Evolutionary conservation across 345 rosid genomes (phyloP).

Genomic region (Crucihimalaya himalaica): DNA sequence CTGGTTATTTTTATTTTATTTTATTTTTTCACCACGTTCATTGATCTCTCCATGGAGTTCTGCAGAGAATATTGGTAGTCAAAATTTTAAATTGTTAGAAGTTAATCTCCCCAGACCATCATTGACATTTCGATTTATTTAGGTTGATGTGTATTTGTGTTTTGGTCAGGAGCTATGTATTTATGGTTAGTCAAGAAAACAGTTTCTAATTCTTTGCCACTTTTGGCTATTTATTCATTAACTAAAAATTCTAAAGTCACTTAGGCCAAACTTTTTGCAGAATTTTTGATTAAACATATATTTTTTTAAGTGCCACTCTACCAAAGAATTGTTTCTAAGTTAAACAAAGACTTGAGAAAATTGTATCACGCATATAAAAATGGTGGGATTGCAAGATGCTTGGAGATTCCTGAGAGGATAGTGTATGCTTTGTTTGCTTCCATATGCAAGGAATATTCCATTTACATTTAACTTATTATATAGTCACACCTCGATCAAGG

Average conservation of each 20-base stretch:
- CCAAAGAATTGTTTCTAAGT: background rate
- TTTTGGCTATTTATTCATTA: too few species aligned
- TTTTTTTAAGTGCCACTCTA: too few species aligned
- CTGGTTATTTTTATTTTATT: constrained; percentile 14
- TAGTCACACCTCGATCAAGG: background rate
- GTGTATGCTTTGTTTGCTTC: constrained; percentile 14
- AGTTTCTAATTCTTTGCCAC: too few species aligned
- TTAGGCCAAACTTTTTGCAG: too few species aligned
- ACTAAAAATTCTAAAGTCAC: too few species aligned
- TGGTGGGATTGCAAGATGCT: constrained; percentile 16
- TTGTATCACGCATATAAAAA: background rate
- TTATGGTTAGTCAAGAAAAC: too few species aligned
- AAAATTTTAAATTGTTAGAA: background rate
- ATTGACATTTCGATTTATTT: too few species aligned
- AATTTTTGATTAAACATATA: too few species aligned
- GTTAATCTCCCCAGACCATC: too few species aligned
- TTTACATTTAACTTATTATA: background rate
- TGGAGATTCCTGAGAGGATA: background rate
- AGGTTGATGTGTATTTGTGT: too few species aligned
- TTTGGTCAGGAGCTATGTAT: too few species aligned
- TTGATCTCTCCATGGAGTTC: constrained; percentile 9
- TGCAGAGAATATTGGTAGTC: constrained; percentile 5
- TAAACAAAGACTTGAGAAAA: background rate
- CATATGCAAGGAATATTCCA: constrained; percentile 28
- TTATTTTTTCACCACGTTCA: background rate